Evolutionary conservation across 495 filamentous ascomycete species (phyloP).

Genomic region (Penicillium antarcticum): DNA sequence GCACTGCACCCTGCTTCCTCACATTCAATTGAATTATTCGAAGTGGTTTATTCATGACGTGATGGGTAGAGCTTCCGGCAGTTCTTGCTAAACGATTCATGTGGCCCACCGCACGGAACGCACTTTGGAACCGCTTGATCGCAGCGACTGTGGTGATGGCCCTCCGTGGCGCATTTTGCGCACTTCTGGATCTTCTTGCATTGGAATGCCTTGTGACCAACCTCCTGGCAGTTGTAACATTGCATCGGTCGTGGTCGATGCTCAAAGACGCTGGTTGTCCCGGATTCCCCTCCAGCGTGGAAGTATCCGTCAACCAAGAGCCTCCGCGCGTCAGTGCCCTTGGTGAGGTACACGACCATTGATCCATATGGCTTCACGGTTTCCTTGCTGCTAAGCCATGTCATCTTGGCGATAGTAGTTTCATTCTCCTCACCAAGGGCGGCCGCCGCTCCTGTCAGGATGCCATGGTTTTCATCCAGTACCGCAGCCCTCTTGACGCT

Average conservation of each 20-base stretch:
- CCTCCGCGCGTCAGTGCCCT: constrained; percentile 20
- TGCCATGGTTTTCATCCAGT: constrained; percentile 18
- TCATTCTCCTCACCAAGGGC: constrained; percentile 22
- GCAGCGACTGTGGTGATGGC: constrained; percentile 23
- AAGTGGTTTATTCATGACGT: constrained; percentile 26
- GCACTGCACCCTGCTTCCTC: constrained; percentile 22
- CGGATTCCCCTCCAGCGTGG: constrained; percentile 25
- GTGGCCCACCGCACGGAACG: constrained; percentile 20
- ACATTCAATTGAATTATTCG: constrained; percentile 29
- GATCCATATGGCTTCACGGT: constrained; percentile 27
- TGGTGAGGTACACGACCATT: constrained; percentile 33
- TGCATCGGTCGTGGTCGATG: constrained; percentile 21
- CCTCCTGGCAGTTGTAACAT: constrained; percentile 29
- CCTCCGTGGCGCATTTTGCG: constrained; percentile 23
- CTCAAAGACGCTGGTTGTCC: constrained; percentile 24
- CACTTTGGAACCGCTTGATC: constrained; percentile 20
- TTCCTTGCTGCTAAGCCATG: constrained; percentile 34
- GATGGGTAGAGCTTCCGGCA: constrained; percentile 23
- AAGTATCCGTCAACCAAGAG: constrained; percentile 26
- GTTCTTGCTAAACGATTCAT: constrained; percentile 31
- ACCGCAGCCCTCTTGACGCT: constrained; percentile 27
- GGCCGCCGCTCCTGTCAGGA: constrained; percentile 8
- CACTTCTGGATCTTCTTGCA: constrained; percentile 26
- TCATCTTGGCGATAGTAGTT: constrained; percentile 18
- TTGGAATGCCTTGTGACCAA: constrained; percentile 22